Base-by-base conservation (phyloP, 495 filamentous ascomycete species). In the Sporormia fimetaria region DNA sequence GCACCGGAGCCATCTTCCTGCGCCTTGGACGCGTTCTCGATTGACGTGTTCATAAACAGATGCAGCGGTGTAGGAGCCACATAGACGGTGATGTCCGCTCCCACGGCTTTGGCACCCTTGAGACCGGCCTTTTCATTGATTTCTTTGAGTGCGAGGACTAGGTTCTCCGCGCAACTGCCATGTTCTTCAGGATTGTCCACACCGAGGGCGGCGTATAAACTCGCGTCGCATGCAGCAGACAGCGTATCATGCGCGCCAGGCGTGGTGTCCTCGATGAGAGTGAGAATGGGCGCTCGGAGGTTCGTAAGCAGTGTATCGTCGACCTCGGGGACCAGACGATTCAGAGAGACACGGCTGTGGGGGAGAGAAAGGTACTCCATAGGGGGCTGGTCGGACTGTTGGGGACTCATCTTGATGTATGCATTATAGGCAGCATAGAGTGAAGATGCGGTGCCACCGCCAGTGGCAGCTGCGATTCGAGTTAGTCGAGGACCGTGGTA, bases 11-110 rank as follows among this genome's bases (percentile, higher is more conserved):
- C 46, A n/a, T 43, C 39, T 6, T 10, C 25, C 21, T 44, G 24
- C 2, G 26, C 18, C 21, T 16, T 21, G 6, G 25, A 1, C 20
- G 44, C 43, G 12, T 44, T 10, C 11, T 37, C 40, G 10, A 54
- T 29, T 5, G 58, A 58, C 11, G 60, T 54, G 48, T 61, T 62
- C 60, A 63, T 64, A 48, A 63, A 64, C 15, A 64, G 55, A 30
- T 61, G 57, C n/a, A 64, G 38, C 2, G 61, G 60, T n/a, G 58
- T 59, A 3, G 61, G 61, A 3, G 57, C 57, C 24, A 47, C 49
- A 21, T 56, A 53, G 21, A 56, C 53, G 4, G 49, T 52, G 35
- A 56, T 51, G 17, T 56, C 53, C 6, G 56, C 54, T 6, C 61
- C 61, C 9, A 64, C 52, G 22, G 47, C 53, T 33, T 57, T 59